Evolutionary conservation across 2,329 filamentous ascomycete genomes (phyloP).

Genomic region (Paramyrothecium sp.): DNA sequence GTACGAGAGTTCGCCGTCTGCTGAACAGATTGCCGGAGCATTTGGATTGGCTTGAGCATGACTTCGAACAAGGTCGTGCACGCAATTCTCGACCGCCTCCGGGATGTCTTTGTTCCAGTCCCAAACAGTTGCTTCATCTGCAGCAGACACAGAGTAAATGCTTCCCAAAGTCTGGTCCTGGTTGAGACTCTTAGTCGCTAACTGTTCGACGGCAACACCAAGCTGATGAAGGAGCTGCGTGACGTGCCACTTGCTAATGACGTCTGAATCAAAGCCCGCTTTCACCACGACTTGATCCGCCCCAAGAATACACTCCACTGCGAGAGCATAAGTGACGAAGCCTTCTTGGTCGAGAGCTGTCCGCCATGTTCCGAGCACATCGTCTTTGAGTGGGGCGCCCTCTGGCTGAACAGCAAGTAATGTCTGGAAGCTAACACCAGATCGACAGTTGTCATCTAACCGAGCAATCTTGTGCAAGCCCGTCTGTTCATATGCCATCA

Average conservation of each 20-base stretch:
- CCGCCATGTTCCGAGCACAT: not conserved
- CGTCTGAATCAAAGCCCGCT: constrained; percentile 20
- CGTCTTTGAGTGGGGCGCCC: not conserved
- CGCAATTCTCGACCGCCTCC: not conserved
- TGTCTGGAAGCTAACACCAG: constrained; percentile 7
- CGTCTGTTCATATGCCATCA: constrained; percentile 14
- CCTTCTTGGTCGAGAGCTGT: not conserved
- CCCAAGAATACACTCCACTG: not conserved
- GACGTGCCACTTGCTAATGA: constrained; percentile 9
- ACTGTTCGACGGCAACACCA: constrained; percentile 8
- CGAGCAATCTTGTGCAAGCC: constrained; percentile 12
- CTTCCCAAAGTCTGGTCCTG: not conserved
- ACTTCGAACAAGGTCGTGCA: not conserved
- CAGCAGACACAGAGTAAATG: not conserved
- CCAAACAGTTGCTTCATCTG: not conserved
- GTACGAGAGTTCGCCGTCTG: not conserved
- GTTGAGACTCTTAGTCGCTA: not conserved
- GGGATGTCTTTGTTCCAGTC: not conserved
- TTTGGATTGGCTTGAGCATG: not conserved
- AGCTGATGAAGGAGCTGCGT: not conserved
- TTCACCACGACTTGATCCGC: constrained; percentile 11
- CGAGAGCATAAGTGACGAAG: constrained; percentile 2
- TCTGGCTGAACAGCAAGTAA: constrained; percentile 8
- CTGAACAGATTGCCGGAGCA: not conserved
- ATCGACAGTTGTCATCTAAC: constrained; percentile 2